Conservation (phyloP, 1,139 yeast species). For the Yamadazyma blattariae region DNA sequence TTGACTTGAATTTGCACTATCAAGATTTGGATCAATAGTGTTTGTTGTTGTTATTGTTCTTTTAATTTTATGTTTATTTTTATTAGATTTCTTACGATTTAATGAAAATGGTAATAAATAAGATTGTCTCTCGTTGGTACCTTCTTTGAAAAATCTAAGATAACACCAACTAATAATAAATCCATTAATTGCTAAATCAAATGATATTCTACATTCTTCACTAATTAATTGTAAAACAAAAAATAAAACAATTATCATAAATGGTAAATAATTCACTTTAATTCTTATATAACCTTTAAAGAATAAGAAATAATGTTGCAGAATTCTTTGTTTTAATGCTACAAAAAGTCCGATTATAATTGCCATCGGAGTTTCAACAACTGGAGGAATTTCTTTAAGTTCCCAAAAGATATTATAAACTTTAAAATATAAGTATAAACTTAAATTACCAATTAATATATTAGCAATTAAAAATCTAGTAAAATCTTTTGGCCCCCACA, state of each 20-base stretch:
- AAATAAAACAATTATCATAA: constrained; percentile 21
- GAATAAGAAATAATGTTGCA: constrained; percentile 40
- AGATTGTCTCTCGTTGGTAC: constrained; percentile 43
- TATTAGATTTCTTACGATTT: constrained; percentile 20
- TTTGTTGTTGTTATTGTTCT: constrained; percentile 1
- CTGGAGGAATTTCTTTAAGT: constrained; percentile 38
- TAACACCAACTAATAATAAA: constrained; percentile 41
- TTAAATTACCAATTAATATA: constrained; percentile 29
- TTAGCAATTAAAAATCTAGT: constrained; percentile 25
- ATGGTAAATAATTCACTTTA: constrained; percentile 39
- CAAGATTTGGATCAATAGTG: constrained; percentile 1
- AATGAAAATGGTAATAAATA: constrained; percentile 36
- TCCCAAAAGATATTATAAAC: constrained; percentile 21
- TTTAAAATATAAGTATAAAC: constrained; percentile 32
- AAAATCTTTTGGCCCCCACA: constrained; percentile 37
- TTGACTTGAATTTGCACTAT: constrained; percentile 1
- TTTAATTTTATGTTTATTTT: constrained; percentile 13
- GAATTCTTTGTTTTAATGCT: constrained; percentile 44
- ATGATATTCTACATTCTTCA: constrained; percentile 29
- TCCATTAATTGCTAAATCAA: constrained; percentile 24
- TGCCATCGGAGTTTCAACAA: constrained; percentile 35
- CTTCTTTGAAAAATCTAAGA: constrained; percentile 37
- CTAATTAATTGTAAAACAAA: constrained; percentile 21
- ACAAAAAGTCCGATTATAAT: constrained; percentile 40
- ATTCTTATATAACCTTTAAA: constrained; percentile 38